Evolutionary conservation across 2,329 filamentous ascomycete genomes (phyloP).

Genomic region (Aureobasidium sp.): DNA sequence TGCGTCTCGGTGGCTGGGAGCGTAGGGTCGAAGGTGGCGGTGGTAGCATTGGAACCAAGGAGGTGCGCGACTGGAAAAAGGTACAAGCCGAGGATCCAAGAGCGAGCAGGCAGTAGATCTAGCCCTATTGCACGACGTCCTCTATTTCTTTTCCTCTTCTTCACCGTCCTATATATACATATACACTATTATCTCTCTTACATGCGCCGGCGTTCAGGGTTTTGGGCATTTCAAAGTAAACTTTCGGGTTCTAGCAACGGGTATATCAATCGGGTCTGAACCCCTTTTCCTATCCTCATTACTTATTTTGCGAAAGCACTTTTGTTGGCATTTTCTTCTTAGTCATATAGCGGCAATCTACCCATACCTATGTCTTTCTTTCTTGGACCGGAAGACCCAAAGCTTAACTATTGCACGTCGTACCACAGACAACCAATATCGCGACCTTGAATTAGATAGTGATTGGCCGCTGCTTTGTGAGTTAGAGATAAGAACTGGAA

Average conservation of each 20-base stretch:
- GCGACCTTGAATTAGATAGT: too few species aligned
- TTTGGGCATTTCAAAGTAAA: neutral
- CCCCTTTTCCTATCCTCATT: neutral
- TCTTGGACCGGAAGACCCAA: neutral
- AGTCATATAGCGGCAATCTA: neutral
- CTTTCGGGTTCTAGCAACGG: neutral
- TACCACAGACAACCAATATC: too few species aligned
- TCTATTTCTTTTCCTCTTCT: neutral
- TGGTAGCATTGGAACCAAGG: constrained; percentile 84
- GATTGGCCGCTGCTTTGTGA: too few species aligned
- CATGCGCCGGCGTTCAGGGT: neutral
- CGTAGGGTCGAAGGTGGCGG: constrained; percentile 72
- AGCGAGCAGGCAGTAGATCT: neutral
- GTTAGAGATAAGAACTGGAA: too few species aligned
- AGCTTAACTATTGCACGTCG: too few species aligned
- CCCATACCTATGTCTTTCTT: neutral
- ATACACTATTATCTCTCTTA: neutral
- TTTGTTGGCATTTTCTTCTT: neutral
- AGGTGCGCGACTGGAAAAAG: constrained; percentile 75
- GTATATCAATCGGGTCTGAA: neutral
- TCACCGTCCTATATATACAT: neutral
- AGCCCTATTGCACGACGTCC: neutral
- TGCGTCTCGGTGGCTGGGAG: constrained; percentile 58
- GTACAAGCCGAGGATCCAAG: constrained; percentile 70
- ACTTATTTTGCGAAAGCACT: neutral